Evolutionary conservation across 2,329 filamentous ascomycete genomes (phyloP), one percentile per base, ranked within the genome.

Genomic region (Arthrinium puccinioides): DNA sequence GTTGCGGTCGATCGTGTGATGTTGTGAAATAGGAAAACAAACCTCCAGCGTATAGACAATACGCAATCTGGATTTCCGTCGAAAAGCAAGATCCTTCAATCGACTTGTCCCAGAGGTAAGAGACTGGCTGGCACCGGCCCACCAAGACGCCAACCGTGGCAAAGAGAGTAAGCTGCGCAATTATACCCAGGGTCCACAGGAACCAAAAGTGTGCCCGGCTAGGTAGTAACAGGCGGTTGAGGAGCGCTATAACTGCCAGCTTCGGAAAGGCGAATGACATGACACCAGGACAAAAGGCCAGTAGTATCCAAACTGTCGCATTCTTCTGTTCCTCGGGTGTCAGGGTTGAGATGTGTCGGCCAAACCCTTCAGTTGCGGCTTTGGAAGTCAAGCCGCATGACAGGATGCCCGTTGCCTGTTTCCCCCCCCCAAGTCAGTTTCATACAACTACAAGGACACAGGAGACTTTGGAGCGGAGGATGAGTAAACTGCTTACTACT

Each of bases 1-100:
- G n/a, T 40, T 15, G 16, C 9, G 10, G 3, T 19, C 21, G 21
- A 26, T n/a, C 14, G 9, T 2, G 19, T 25, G n/a, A 16, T 13
- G 10, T 19, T 9, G n/a, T 14, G 21, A 34, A 16, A 9, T 13
- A 0, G 16, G 2, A 7, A 3, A 5, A 47, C 52, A 40, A 41
- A 67, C 64, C 50, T 37, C 63, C 55, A 63, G 21, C 11, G 9
- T 20, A 33, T n/a, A 36, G 20, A 32, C 23, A 14, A 18, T 23
- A 18, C 7, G 15, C 19, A n/a, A 21, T 32, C 8, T 37, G 21
- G 7, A 20, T 20, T 3, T 10, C 21, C 15, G 20, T 20, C 4
- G 21, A 18, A 10, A 16, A 9, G 13, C 29, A 41, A 2, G 13
- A 11, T n/a, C 32, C 29, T 15, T 9, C 5, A 8, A 24, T 23